These are phyloP conservation scores for Xylaria sp. DNA, from an alignment of 2,329 filamentous ascomycete species.

Conservation along the genomic window DNA sequence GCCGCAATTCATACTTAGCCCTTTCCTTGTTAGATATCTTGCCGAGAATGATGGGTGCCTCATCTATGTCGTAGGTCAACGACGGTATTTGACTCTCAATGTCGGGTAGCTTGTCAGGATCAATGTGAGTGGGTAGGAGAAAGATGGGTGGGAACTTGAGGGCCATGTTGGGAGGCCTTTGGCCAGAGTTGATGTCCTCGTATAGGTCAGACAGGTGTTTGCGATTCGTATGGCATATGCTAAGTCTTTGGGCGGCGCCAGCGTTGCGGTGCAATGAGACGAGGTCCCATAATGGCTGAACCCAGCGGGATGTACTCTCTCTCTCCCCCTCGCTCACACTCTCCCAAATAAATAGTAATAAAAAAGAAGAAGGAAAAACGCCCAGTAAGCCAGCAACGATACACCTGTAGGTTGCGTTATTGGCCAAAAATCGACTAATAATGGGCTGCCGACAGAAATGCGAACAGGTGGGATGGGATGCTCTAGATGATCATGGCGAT, in stretches of 20 bases:
- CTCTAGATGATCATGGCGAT: neutral
- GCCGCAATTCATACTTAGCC: conserved; percentile 76
- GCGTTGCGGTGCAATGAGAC: too few species aligned
- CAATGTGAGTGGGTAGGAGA: conserved; percentile 72
- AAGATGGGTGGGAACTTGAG: conserved; percentile 66
- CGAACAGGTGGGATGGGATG: neutral
- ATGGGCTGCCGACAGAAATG: neutral
- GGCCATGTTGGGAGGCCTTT: conserved; percentile 28
- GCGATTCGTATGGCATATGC: too few species aligned
- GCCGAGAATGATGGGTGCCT: conserved; percentile 75
- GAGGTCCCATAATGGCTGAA: too few species aligned
- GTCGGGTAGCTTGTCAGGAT: conserved; percentile 61
- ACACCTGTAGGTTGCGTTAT: too few species aligned
- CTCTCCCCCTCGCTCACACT: too few species aligned
- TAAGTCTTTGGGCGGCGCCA: too few species aligned
- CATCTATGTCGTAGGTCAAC: conserved; percentile 70
- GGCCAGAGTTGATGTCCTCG: neutral
- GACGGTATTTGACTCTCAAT: conserved; percentile 67
- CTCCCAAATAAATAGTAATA: too few species aligned
- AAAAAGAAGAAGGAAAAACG: too few species aligned
- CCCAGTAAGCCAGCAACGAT: too few species aligned
- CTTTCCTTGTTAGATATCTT: conserved; percentile 71
- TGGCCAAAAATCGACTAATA: neutral
- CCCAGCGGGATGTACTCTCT: too few species aligned
- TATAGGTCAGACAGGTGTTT: neutral